Base-by-base conservation (phyloP, 805 yeast species). In the Saccharomyces eubayanus region DNA sequence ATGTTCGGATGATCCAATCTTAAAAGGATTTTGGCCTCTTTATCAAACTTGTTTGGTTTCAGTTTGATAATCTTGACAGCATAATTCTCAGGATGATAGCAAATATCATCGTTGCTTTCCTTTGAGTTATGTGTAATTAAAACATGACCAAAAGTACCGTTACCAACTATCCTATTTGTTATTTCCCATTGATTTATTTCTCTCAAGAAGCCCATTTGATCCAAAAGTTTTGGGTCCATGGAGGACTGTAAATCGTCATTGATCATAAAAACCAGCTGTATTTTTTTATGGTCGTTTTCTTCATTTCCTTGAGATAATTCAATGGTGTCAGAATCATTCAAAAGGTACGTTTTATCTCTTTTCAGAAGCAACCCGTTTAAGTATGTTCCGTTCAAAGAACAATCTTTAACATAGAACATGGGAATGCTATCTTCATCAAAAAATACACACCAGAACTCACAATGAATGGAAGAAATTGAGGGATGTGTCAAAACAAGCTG, bases 121-220 rank as follows among this genome's bases (percentile, higher is more conserved):
- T 51, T 53, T 31, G 28, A 16, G 14, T 5, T 9, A 12, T 14
- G 28, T 14, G 60, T 58, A 16, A 60, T 59, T 41, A 67, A 49
- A 9, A 81, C 85, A 51, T 74, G 73, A 1, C 87, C 87, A 72
- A 80, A 82, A 0, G 85, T 77, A 1, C 87, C 87, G 51, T 70
- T 68, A 0, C 86, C 86, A 29, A 82, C 62, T 3, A 77, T 59
- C 29, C 70, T 69, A 3, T 76, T 62, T 2, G 73, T 59, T 3
- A 80, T 67, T 2, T 51, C 53, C 86, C 86, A 82, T 11, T 64
- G 57, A 1, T 62, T 60, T 11, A 72, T 62, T 8, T 57, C 54
- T 21, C 53, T 53, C 31, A 56, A 53, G 12, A 70, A 60, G 2
- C 57, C 57, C 51, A 66, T 57, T 11, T 59, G 56, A 11, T 60